phyloP scores from a whole-genome alignment of 805 yeast genomes.

The Saccharomycopsis javanensis region DNA sequence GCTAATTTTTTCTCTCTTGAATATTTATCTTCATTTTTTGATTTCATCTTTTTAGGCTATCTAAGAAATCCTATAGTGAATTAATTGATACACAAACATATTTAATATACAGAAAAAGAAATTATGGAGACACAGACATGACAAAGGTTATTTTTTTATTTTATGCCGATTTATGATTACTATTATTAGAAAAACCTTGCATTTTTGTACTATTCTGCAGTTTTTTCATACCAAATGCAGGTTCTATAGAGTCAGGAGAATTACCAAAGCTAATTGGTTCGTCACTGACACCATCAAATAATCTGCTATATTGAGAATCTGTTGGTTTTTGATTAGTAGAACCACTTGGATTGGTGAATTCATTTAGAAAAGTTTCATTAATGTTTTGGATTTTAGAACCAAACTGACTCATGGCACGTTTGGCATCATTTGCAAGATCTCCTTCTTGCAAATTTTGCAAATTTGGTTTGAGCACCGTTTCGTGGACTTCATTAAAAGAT shows the following conservation, averaged over 20 bases:
- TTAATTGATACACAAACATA: neutral
- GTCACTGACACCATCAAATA: slow-evolving; percentile 48
- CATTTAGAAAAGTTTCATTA: neutral
- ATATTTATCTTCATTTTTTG: too few relatives aligned
- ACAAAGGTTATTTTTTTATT: neutral
- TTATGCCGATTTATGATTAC: slow-evolving; percentile 2
- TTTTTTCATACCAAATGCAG: slow-evolving; percentile 57
- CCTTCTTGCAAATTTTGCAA: slow-evolving; percentile 69
- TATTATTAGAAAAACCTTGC: slow-evolving; percentile 30
- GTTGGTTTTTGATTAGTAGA: slow-evolving; percentile 66
- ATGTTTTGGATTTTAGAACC: slow-evolving; percentile 83
- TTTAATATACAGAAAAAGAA: neutral
- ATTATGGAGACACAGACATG: neutral
- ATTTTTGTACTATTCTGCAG: slow-evolving; percentile 53
- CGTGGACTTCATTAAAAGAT: slow-evolving; percentile 78
- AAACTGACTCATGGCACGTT: slow-evolving; percentile 91
- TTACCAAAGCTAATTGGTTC: slow-evolving; percentile 22
- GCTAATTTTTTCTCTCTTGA: too few relatives aligned
- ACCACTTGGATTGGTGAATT: slow-evolving; percentile 29
- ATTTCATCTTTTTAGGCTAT: too few relatives aligned
- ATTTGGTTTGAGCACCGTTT: slow-evolving; percentile 85
- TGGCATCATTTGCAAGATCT: slow-evolving; percentile 74
- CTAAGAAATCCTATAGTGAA: too few relatives aligned
- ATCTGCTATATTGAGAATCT: slow-evolving; percentile 38
- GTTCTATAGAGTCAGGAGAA: slow-evolving; percentile 32